phyloP scores from a whole-genome alignment of 441 rosid genomes.

The Pelargonium fulgidum region DNA sequence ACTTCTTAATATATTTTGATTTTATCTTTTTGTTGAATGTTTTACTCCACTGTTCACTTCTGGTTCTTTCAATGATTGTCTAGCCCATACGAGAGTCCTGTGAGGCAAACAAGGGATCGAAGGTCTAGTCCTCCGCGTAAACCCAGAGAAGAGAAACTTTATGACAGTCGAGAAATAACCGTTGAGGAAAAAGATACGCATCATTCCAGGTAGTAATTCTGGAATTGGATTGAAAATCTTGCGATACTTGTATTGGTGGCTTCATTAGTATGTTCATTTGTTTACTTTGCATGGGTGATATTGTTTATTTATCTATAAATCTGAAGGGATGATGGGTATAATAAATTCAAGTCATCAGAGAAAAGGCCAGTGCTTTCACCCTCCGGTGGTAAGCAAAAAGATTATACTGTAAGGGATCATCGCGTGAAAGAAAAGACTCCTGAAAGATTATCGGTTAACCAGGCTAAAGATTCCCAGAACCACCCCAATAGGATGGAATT shows the following conservation, averaged over 20 bases:
- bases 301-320: neutral
- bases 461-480: slow-evolving; percentile 4
- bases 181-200: slow-evolving; percentile 26
- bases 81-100: neutral
- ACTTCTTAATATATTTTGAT: neutral
- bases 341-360: slow-evolving; percentile 26
- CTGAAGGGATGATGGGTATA: slow-evolving; percentile 28
- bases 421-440: slow-evolving; percentile 14
- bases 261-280: neutral
- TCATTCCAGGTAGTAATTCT: slow-evolving; percentile 29
- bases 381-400: slow-evolving; percentile 30
- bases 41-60: slow-evolving; percentile 28
- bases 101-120: slow-evolving; percentile 28
- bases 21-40: slow-evolving; percentile 8
- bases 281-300: neutral
- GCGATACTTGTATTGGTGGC: neutral
- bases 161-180: slow-evolving; percentile 26
- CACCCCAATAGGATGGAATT: slow-evolving; percentile 25
- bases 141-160: slow-evolving; percentile 28
- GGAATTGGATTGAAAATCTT: slow-evolving; percentile 4
- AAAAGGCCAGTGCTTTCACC: slow-evolving; percentile 32
- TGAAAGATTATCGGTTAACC: slow-evolving; percentile 23
- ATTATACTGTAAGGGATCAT: slow-evolving; percentile 24
- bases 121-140: slow-evolving; percentile 29
- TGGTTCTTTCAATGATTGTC: neutral